These are phyloP conservation scores for Xylariomycetidae sp. DNA, from an alignment of 2,329 filamentous ascomycete genomes.

Conservation along the genomic window DNA sequence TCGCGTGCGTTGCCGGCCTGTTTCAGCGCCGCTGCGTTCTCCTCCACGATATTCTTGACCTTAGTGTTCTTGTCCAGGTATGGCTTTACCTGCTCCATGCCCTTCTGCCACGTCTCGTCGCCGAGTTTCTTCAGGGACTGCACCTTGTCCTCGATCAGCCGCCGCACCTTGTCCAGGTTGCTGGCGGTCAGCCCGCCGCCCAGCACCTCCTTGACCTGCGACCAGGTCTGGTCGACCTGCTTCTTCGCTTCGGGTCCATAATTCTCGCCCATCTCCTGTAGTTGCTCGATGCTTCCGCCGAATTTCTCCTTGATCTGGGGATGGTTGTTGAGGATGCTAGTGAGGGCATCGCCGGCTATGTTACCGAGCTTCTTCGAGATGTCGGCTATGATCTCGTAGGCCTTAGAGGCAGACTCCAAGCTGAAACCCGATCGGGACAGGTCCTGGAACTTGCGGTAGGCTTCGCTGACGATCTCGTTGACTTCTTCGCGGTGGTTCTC, in stretches of 20 bases:
- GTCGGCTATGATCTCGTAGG: constrained; percentile 58
- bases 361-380: constrained; percentile 52
- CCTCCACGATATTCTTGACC: constrained; percentile 64
- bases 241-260: constrained; percentile 74
- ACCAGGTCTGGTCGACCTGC: constrained; percentile 66
- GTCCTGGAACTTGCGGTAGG: constrained; percentile 61
- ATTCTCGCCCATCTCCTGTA: constrained; percentile 63
- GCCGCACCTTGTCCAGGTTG: constrained; percentile 49
- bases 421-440: constrained; percentile 54
- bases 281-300: constrained; percentile 59
- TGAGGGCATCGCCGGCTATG: constrained; percentile 56
- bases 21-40: constrained; percentile 64
- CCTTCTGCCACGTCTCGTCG: constrained; percentile 67
- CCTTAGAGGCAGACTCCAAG: constrained; percentile 54
- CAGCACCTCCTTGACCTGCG: constrained; percentile 58
- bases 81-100: constrained; percentile 63
- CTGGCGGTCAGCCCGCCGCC: constrained; percentile 51
- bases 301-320: constrained; percentile 67
- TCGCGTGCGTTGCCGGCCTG: constrained; percentile 59
- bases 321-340: constrained; percentile 66
- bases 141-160: constrained; percentile 63
- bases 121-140: constrained; percentile 61
- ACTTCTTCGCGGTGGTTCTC: constrained; percentile 64
- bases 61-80: constrained; percentile 71
- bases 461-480: constrained; percentile 59